Base-by-base conservation (phyloP, 495 filamentous ascomycete genomes). In the Margaritispora aquatica region DNA sequence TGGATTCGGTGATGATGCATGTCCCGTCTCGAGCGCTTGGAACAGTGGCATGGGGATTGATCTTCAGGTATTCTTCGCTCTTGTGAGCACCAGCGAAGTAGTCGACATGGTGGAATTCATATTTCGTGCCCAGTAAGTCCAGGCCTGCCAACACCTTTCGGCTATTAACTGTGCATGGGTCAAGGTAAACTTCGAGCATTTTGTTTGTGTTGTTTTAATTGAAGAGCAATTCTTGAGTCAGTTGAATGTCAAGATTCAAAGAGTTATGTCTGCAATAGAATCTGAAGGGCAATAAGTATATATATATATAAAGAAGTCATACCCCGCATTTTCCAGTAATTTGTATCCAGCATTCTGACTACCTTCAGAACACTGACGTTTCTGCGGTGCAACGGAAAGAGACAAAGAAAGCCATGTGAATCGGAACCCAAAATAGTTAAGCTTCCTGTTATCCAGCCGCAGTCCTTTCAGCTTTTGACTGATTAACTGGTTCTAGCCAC, bases 71-170 rank as follows among this genome's bases (percentile, higher is more conserved):
- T 10, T 67, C 64, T 21, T 26, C 48, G 11, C 36, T 48, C 55
- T 73, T 73, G 17, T 73, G 70, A 13, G 62, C 57, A 31, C 68
- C 68, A 5, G 59, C 54, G 62, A 71, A 68, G 63, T 69, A 71
- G 52, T 70, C 59, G 26, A 73, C 66, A 54, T 61, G 61, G 41
- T 71, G 63, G 46, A 63, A 47, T 20, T 71, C 56, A 56, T 67
- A 73, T 48, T 66, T 34, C n/a, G 63, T 61, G 9, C 63, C 64
- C 7, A 73, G 51, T 31, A 71, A 49, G 23, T 68, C 63, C 13
- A 73, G 61, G 31, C 70, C 70, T 26, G 70, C 69, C 1, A 73
- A 61, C 1, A 71, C 64, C 52, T 73, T 73, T 21, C 70, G 65
- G 48, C 63, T 60, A 54, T 73, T 73, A 51, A 70, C 57, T 11